Conservation (phyloP, 495 filamentous ascomycete species). For the Penicillium arizonense region DNA sequence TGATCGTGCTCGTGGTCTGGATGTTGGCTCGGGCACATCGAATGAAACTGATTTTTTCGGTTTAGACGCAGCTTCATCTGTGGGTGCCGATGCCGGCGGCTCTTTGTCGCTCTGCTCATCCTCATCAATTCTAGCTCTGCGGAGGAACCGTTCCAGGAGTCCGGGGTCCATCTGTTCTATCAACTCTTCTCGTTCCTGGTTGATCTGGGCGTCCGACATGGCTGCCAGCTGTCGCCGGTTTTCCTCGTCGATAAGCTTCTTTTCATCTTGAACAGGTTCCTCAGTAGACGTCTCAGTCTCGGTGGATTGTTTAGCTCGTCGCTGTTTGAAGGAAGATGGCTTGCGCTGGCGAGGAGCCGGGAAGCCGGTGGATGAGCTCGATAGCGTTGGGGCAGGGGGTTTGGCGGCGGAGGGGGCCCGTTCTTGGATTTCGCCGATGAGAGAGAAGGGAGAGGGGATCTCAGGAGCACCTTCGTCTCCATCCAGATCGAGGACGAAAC, state of each 20-base stretch:
- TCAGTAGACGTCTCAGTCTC: neutral
- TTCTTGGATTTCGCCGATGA: constrained; percentile 80
- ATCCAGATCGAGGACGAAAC: constrained; percentile 56
- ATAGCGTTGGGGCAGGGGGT: constrained; percentile 59
- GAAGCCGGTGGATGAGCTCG: constrained; percentile 67
- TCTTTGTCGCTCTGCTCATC: constrained; percentile 12
- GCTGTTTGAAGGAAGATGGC: constrained; percentile 75
- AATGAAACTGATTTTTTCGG: constrained; percentile 34
- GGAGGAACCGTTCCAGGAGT: constrained; percentile 73
- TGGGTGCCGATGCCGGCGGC: neutral
- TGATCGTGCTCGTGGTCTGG: neutral
- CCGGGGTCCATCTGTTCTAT: constrained; percentile 65
- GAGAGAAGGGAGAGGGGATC: constrained; percentile 32
- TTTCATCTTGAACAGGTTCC: constrained; percentile 46
- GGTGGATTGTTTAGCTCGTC: constrained; percentile 36
- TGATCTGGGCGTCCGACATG: constrained; percentile 83
- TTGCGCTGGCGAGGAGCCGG: constrained; percentile 79
- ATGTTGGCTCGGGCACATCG: constrained; percentile 15
- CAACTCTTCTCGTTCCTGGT: constrained; percentile 71
- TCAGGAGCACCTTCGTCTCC: constrained; percentile 37
- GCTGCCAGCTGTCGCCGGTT: constrained; percentile 70
- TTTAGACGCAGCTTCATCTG: constrained; percentile 6
- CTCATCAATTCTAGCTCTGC: constrained; percentile 76
- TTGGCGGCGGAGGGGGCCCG: constrained; percentile 51
- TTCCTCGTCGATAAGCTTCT: constrained; percentile 71